Percentiles rank a stretch among this genome's conserved stretches.
These are phyloP conservation scores for Macrolepiota dolichaula DNA, from an alignment of 768 basidiomycete genomes.

Conservation along the genomic window DNA sequence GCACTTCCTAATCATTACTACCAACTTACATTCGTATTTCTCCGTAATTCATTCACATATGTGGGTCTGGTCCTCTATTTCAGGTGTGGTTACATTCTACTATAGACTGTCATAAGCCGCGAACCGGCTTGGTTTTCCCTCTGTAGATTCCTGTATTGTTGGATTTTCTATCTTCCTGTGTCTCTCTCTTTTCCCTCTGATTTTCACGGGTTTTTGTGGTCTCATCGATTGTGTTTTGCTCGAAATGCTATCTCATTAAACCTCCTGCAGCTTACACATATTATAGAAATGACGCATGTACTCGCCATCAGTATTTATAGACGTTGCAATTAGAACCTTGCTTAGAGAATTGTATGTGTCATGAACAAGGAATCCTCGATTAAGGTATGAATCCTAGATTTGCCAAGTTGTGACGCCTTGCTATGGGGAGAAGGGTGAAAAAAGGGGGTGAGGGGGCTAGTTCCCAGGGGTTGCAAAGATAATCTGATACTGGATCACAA, in stretches of 20 bases:
- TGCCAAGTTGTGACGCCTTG: not conserved
- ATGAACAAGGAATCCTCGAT: not conserved
- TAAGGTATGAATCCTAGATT: not conserved
- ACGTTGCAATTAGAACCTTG: not conserved
- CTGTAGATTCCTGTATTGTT: no score
- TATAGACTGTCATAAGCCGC: not conserved
- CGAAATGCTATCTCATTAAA: not conserved
- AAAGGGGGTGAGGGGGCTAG: no score
- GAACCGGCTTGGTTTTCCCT: not conserved
- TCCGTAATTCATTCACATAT: not conserved
- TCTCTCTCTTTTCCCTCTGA: not conserved
- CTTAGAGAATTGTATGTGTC: not conserved
- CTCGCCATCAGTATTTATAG: not conserved
- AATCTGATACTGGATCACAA: not conserved
- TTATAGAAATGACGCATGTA: not conserved
- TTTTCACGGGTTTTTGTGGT: not conserved
- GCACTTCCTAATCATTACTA: not conserved
- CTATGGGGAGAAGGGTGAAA: no score
- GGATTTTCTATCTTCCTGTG: no score
- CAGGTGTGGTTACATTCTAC: not conserved
- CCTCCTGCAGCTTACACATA: not conserved
- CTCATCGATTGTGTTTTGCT: not conserved
- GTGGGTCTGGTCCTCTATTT: not conserved
- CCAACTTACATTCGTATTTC: not conserved
- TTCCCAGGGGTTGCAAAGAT: not conserved